Conservation (phyloP, 805 yeast genomes). For the Saccharomycopsis oosterbeekiorum region DNA sequence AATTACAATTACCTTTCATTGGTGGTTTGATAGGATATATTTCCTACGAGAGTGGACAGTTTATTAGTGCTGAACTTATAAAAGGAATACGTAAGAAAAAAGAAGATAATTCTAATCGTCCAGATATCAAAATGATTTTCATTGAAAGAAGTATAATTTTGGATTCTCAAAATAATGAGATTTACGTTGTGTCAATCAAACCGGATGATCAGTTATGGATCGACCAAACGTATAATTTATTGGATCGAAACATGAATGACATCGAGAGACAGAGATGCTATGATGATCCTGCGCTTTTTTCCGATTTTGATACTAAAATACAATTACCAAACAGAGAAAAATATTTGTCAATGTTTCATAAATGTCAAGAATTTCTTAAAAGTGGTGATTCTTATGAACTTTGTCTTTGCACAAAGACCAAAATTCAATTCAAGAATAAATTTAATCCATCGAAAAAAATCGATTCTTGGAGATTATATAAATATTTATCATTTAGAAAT, state of each 20-base stretch:
- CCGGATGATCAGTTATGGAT: constrained; percentile 33
- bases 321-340: constrained; percentile 40
- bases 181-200: constrained; percentile 45
- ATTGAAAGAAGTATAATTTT: constrained; percentile 54
- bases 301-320: constrained; percentile 20
- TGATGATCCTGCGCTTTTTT: background rate
- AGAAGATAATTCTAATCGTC: constrained; percentile 30
- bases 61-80: constrained; percentile 20
- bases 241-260: background rate
- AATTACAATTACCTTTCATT: constrained; percentile 50
- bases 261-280: constrained; percentile 20
- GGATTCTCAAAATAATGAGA: constrained; percentile 36
- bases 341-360: constrained; percentile 46
- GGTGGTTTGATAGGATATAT: constrained; percentile 90
- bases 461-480: constrained; percentile 75
- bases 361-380: constrained; percentile 49
- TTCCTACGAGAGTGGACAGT: constrained; percentile 80
- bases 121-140: constrained; percentile 69
- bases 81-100: background rate
- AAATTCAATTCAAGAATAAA: constrained; percentile 31
- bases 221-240: constrained; percentile 14
- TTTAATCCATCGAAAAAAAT: constrained; percentile 25
- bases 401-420: constrained; percentile 75
- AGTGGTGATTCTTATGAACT: constrained; percentile 64
- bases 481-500: constrained; percentile 56